Conservation (phyloP, 140 eudicot species). For the Oenanthe javanica region DNA sequence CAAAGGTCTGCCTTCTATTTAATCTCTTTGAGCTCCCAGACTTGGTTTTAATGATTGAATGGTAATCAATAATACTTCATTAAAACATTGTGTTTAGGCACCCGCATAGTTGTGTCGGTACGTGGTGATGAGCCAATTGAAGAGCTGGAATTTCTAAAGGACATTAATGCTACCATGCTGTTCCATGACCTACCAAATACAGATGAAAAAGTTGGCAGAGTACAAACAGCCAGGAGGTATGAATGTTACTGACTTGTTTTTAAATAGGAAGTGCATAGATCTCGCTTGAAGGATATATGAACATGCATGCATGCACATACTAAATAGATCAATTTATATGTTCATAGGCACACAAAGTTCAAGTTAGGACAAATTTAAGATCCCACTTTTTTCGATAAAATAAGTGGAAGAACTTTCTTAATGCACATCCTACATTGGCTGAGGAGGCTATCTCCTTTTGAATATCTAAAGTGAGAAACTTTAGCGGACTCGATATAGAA, state of each 20-base stretch:
- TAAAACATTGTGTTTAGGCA: constrained; percentile 35
- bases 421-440: neutral
- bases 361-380: neutral
- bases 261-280: neutral
- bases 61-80: constrained; percentile 14
- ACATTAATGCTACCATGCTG: constrained; percentile 67
- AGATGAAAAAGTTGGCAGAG: constrained; percentile 84
- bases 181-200: constrained; percentile 70
- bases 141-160: constrained; percentile 68
- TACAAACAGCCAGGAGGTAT: constrained; percentile 94
- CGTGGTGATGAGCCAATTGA: constrained; percentile 85
- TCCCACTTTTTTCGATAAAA: neutral
- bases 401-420: neutral
- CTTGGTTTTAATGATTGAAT: neutral
- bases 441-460: neutral
- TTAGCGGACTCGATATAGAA: neutral
- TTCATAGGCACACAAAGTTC: neutral
- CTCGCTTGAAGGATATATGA: neutral
- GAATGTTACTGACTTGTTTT: neutral
- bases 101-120: constrained; percentile 78
- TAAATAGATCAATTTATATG: neutral
- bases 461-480: neutral
- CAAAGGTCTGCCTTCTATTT: constrained; percentile 42
- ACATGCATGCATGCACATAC: neutral
- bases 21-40: neutral